Conservation (phyloP, 306 rosid genomes). For the barrel medic (Medicago truncatula) region MtrunA17r5.0-ANR NC_053048.1:55262001-55262500, state of each 20-base stretch:
- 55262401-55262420: slow-evolving; percentile 93
- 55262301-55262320: slow-evolving; percentile 79
- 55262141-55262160: slow-evolving; percentile 54
- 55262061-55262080: slow-evolving; percentile 52
- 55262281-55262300: slow-evolving; percentile 63
- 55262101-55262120: slow-evolving; percentile 49
- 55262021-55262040: slow-evolving; percentile 52
- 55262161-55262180: slow-evolving; percentile 66
- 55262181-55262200: slow-evolving; percentile 63
- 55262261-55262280: slow-evolving; percentile 71
- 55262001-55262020: slow-evolving; percentile 62
- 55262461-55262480: slow-evolving; percentile 40
- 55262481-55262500: slow-evolving; percentile 64
- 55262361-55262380: slow-evolving; percentile 47
- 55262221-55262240: slow-evolving; percentile 60
- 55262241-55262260: slow-evolving; percentile 53
- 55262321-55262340: slow-evolving; percentile 63
- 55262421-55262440: slow-evolving; percentile 76
- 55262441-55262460: slow-evolving; percentile 38
- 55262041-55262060: slow-evolving; percentile 52
- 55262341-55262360: slow-evolving; percentile 54
- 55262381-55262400: slow-evolving; percentile 67
- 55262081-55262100: slow-evolving; percentile 44
- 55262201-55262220: slow-evolving; percentile 53
- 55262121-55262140: slow-evolving; percentile 48